Base-by-base conservation (phyloP, 169 alveolate species). In the Plasmodium billcollinsi region DNA sequence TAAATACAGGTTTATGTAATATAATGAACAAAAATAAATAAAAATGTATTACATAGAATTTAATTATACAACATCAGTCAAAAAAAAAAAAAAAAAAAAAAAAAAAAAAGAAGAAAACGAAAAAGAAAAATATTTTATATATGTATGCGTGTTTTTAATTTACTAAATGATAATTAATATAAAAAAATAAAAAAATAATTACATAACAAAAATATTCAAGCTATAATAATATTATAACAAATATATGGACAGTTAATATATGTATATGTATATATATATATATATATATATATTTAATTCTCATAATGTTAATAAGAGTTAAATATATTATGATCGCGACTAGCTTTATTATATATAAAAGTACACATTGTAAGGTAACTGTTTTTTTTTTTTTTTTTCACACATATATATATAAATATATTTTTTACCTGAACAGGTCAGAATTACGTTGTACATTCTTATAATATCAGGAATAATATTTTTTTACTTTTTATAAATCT, bases 11-110 rank as follows among this genome's bases (percentile, higher is more conserved):
- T 39, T 39, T 0, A 39, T 21, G 24, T 52, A 58, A 43, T 26
- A 59, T 50, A 65, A 43, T 33, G 21, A 65, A 78, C 89, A 78
- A 78, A 24, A 49, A 20, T 59, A 65, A 78, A 65, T 39, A 5
- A 39, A 39, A 39, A 39, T 39, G 47, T 39, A 39, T 39, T 39
- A 5, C 8, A 39, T 6, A 5, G 9, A 39, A 39, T 39, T 39
- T 39, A 39, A 78, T 29, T 33, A 15, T 33, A 66, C 80, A 71
- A 71, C 49, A 71, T 18, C 43, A 52, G 39, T 9, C 65, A 78
- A 63, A 66, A 39, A 73, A 43, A 66, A 50, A 65, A 65, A 78
- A 78, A 65, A 24, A 50, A 76, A 63, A 49, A 49, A 56, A 76
- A 24, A 14, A 12, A 59, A 74, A 2, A 58, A 58, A 76, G 8